Conservation (phyloP, 108 stramenopile species). For the Cyclotella baltica region DNA sequence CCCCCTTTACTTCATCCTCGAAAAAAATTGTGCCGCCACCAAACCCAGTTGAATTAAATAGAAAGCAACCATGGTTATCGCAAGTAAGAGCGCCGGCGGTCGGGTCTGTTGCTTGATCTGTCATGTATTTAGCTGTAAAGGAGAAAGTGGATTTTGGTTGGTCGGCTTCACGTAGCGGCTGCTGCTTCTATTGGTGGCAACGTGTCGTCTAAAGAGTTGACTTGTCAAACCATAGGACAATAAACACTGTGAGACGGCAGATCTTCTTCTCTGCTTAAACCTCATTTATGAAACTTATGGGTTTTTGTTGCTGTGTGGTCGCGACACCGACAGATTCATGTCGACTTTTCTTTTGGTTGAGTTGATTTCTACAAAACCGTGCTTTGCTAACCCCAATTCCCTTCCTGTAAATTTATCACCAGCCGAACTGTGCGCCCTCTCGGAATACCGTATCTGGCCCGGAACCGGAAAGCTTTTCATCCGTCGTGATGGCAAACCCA, state of each 20-base stretch:
- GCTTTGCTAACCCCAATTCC: not conserved
- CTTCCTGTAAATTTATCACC: constrained; percentile 20
- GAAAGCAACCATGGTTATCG: constrained; percentile 51
- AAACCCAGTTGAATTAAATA: not conserved
- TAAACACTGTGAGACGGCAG: no score
- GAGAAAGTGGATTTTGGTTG: not conserved
- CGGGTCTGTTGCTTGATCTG: not conserved
- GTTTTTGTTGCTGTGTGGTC: no score
- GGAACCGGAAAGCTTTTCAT: constrained; percentile 99
- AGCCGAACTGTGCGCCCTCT: constrained; percentile 98
- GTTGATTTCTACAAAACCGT: not conserved
- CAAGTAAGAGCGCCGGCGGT: constrained; percentile 57
- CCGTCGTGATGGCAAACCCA: constrained; percentile 98
- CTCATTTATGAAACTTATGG: no score
- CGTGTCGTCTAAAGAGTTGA: no score
- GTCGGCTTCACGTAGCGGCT: no score
- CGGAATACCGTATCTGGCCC: constrained; percentile 99
- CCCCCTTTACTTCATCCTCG: not conserved
- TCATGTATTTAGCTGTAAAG: not conserved
- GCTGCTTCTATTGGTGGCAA: no score
- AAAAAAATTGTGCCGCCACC: not conserved
- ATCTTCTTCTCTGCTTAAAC: no score
- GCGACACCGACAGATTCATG: no score
- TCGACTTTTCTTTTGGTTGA: no score
- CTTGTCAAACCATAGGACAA: no score